These are phyloP conservation scores for Trypanosoma cruzi DNA, from an alignment of 208 protist genomes.

Conservation along the genomic window DNA sequence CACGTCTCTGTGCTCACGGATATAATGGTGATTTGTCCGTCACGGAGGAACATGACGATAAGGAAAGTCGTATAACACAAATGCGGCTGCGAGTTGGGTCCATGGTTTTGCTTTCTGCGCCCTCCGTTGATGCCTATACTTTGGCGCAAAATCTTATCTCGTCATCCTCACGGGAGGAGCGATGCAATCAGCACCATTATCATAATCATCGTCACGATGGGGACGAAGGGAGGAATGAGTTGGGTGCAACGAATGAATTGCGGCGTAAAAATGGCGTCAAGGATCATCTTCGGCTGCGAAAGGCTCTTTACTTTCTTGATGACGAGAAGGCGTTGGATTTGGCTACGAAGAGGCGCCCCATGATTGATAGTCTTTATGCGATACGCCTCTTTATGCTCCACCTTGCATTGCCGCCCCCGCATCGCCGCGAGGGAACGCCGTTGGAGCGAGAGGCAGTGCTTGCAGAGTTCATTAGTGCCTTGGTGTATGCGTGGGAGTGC, in stretches of 20 bases:
- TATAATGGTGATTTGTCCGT: background rate
- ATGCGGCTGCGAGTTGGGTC: background rate
- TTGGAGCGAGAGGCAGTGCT: slow-evolving; percentile 15
- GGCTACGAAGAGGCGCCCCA: slow-evolving; percentile 1
- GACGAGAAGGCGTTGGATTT: background rate
- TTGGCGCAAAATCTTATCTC: too few relatives aligned
- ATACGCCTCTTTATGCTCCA: slow-evolving; percentile 18
- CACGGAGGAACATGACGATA: background rate
- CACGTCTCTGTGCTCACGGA: background rate
- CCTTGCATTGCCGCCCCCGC: background rate
- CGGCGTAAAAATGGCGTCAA: background rate
- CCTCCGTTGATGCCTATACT: background rate
- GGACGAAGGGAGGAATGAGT: too few relatives aligned
- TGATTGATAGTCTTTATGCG: slow-evolving; percentile 19
- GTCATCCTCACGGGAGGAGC: background rate
- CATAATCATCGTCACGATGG: background rate
- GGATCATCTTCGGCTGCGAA: slow-evolving; percentile 7
- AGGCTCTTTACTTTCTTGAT: slow-evolving; percentile 25
- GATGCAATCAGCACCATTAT: background rate
- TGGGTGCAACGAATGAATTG: too few relatives aligned
- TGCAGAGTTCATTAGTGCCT: slow-evolving; percentile 15
- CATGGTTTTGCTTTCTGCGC: background rate
- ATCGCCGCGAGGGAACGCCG: slow-evolving; percentile 21
- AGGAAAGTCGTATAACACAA: background rate
- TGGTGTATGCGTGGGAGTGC: slow-evolving; percentile 20